Evolutionary conservation across 176 grass and related monocot species (phyloP), one percentile per base, ranked within the genome.

Genomic region (Saccharum spontaneum): DNA sequence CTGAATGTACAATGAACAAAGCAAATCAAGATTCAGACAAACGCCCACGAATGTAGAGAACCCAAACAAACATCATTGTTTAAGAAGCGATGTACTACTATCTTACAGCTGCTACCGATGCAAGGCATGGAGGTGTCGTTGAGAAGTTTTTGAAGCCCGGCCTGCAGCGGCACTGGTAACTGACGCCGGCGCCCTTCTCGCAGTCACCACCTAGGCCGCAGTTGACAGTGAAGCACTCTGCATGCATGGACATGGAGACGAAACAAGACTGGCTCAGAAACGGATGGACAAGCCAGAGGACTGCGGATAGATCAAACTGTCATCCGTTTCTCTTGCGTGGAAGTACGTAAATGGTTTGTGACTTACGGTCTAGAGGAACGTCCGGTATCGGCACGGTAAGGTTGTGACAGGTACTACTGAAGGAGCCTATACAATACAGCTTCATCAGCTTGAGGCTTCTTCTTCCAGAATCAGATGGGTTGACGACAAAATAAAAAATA

Each of bases 121-220:
- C 86, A 88, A 18, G 86, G 86, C 2, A 83, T 4, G 6, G 15
- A 3, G 67, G 86, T 70, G 30, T 33, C 3, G 41, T 78, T 31
- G 31, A 78, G 2, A 83, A 0, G 41, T 88, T 83, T 41, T 1
- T 7, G 23, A 46, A 82, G 54, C 80, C 86, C 4, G 73, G 16
- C 10, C 31, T 20, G 73, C 62, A 65, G 5, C 28, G 62, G 62
- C 86, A 83, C 15, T 71, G n/a, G 33, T 81, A 88, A 0, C 36
- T 36, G 2, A 23, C 0, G 10, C 22, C 73, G 3, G 0, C 2
- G 1, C 17, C 80, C 7, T 49, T 15, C 64, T 30, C 39, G 79
- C 86, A 88, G 7, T 43, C 26, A 13, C 61, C 79, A 49, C 57
- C 79, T 62, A 40, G 2, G 5, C 86, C 86, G 22, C 73, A 88